These are phyloP conservation scores for Globisporangium barbulae DNA, from an alignment of 352 stramenopile species.

Conservation along the genomic window DNA sequence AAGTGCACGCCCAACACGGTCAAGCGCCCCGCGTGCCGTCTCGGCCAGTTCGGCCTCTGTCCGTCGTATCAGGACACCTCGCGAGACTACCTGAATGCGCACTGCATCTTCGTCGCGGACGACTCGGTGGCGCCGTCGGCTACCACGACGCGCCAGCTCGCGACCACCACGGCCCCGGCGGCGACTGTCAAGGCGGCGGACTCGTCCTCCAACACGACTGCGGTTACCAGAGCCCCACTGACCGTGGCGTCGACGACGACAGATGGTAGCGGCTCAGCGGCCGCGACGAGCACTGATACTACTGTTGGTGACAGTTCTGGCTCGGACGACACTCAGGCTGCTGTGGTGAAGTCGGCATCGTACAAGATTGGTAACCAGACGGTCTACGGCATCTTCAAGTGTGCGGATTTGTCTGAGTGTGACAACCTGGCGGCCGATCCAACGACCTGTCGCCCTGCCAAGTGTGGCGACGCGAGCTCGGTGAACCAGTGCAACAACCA, in stretches of 20 bases:
- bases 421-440: constrained; percentile 34
- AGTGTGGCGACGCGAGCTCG: constrained; percentile 27
- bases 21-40: constrained; percentile 62
- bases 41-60: constrained; percentile 61
- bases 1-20: constrained; percentile 85
- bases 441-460: constrained; percentile 27
- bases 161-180: constrained; percentile 8
- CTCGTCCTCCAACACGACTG: background rate
- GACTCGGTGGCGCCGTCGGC: constrained; percentile 28
- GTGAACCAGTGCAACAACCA: constrained; percentile 56
- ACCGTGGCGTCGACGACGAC: background rate
- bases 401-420: constrained; percentile 42
- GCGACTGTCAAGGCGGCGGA: constrained; percentile 18
- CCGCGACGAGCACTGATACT: constrained; percentile 5
- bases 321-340: constrained; percentile 18
- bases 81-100: constrained; percentile 74
- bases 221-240: constrained; percentile 8
- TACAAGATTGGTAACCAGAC: constrained; percentile 52
- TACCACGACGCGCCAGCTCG: constrained; percentile 3
- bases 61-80: constrained; percentile 77
- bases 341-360: constrained; percentile 26
- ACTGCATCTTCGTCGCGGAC: constrained; percentile 80
- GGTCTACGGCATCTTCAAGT: constrained; percentile 55
- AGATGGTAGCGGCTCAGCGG: background rate
- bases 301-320: constrained; percentile 20